A percentile compares a stretch with the other conserved stretches of the same genome.
These are phyloP conservation scores for Arachis monticola DNA, from an alignment of 331 rosid genomes.

Conservation along the genomic window DNA sequence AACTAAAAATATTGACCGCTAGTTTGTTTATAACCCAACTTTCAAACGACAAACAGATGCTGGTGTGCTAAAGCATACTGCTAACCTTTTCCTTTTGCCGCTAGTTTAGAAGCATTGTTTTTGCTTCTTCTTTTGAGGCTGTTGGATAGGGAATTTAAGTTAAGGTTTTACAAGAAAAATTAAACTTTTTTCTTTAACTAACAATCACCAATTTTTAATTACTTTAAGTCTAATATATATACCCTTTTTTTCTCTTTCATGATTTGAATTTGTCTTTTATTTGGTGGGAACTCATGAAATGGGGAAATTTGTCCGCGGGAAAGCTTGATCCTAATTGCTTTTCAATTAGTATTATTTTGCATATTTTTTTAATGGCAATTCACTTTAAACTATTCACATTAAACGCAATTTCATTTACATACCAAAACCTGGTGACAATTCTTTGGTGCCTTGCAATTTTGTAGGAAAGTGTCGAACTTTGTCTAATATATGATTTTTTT, in stretches of 20 bases:
- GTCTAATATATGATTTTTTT: no score
- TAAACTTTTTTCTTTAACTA: no score
- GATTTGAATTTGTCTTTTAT: conserved; percentile 9
- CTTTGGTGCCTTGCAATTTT: no score
- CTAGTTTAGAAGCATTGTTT: not conserved
- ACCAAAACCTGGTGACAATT: no score
- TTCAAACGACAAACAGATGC: not conserved
- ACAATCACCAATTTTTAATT: no score
- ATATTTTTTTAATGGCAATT: not conserved
- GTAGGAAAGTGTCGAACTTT: no score
- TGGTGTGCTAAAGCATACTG: not conserved
- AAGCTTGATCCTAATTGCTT: conserved; percentile 33
- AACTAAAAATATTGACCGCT: no score
- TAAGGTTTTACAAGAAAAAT: not conserved
- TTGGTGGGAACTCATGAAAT: conserved; percentile 30
- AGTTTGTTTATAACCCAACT: not conserved
- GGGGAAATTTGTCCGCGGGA: conserved; percentile 16
- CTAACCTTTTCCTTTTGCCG: not conserved
- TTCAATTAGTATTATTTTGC: conserved; percentile 7
- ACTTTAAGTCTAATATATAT: no score
- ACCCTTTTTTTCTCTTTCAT: not conserved
- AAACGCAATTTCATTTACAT: no score
- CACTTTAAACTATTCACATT: no score
- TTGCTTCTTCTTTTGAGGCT: conserved; percentile 29
- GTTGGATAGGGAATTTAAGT: not conserved